Evolutionary conservation across 139 green algal species (phyloP).

Genomic region (Prasinococcaceae sp.): DNA sequence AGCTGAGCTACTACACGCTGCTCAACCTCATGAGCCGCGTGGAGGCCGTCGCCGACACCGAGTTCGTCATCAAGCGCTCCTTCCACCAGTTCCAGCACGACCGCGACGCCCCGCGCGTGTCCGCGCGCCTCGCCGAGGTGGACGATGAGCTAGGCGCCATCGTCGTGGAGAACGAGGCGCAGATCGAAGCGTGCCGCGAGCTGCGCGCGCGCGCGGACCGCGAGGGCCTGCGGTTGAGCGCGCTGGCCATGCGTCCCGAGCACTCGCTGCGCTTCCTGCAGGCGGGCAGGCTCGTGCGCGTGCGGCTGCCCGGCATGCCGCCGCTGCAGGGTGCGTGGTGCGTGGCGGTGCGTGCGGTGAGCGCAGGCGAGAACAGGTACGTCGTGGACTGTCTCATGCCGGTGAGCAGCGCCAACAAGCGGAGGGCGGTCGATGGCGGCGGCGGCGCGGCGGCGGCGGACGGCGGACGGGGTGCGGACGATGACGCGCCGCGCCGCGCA

Average conservation of each 20-base stretch:
- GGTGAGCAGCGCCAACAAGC: too few species aligned
- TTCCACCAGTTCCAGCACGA: slow-evolving; percentile 86
- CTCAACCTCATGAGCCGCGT: slow-evolving; percentile 61
- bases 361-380: too few species aligned
- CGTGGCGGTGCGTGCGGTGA: too few species aligned
- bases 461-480: too few species aligned
- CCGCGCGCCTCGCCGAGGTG: slow-evolving; percentile 5
- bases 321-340: slow-evolving; percentile 14
- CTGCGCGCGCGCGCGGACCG: slow-evolving; percentile 16
- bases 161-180: slow-evolving; percentile 1
- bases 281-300: slow-evolving; percentile 55
- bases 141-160: slow-evolving; percentile 12
- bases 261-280: slow-evolving; percentile 56
- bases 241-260: slow-evolving; percentile 30
- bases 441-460: too few species aligned
- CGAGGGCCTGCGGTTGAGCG: too few species aligned
- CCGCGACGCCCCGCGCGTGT: not conserved
- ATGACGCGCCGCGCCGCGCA: not conserved
- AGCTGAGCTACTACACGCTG: slow-evolving; percentile 80
- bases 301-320: slow-evolving; percentile 18
- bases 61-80: slow-evolving; percentile 72
- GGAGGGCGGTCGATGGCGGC: too few species aligned
- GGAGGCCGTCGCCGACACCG: slow-evolving; percentile 58
- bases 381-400: too few species aligned
- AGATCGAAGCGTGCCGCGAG: slow-evolving; percentile 16